Percentiles rank a stretch among this genome's conserved stretches.
Evolutionary conservation across 257 asterid genomes (phyloP).

Genomic region (Oldenlandia corymbosa): DNA sequence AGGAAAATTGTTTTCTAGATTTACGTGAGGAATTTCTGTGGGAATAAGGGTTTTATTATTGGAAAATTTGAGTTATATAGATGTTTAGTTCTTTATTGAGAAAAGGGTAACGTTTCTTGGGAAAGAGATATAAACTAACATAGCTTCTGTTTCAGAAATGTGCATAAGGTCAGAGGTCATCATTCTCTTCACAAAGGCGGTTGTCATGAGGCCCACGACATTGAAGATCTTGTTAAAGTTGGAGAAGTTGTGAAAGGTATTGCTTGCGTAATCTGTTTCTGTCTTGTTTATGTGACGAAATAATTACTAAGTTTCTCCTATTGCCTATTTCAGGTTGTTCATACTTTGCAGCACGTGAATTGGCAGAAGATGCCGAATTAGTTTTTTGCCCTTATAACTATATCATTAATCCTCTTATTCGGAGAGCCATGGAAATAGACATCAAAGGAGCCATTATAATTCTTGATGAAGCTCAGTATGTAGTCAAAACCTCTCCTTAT

Average conservation of each 20-base stretch:
- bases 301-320: constrained; percentile 24
- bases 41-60: too few relatives aligned
- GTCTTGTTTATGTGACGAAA: constrained; percentile 13
- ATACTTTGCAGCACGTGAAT: constrained; percentile 73
- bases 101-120: too few relatives aligned
- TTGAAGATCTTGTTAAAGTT: constrained; percentile 94
- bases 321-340: constrained; percentile 74
- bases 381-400: constrained; percentile 96
- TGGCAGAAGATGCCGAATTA: constrained; percentile 83
- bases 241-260: constrained; percentile 87
- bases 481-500: constrained; percentile 22
- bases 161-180: constrained; percentile 74
- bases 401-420: constrained; percentile 68
- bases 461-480: constrained; percentile 98
- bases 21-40: too few relatives aligned
- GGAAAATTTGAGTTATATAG: too few relatives aligned
- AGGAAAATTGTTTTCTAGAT: too few relatives aligned
- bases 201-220: constrained; percentile 91
- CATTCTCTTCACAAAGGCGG: constrained; percentile 95
- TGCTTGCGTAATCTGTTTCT: background rate
- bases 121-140: too few relatives aligned
- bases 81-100: too few relatives aligned
- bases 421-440: constrained; percentile 88
- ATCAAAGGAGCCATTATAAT: constrained; percentile 66
- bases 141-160: constrained; percentile 60